A percentile compares a stretch with the other conserved stretches of the same genome.
Conservation (phyloP, 1,284 basidiomycete species). For the Pseudozyma sp. region DNA sequence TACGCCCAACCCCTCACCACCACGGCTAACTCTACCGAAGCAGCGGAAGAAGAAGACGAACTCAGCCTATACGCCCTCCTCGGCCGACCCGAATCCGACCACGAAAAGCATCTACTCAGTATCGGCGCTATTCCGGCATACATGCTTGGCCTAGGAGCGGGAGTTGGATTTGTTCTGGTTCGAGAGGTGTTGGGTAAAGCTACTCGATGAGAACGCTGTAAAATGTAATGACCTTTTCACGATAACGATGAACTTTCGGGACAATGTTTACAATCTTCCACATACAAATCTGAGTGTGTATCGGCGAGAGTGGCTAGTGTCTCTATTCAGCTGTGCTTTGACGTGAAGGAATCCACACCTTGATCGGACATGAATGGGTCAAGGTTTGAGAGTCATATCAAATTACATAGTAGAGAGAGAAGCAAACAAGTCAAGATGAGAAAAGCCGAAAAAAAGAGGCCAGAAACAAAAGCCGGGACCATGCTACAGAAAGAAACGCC, state of each 20-base stretch:
- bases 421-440: too few species aligned
- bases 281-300: too few species aligned
- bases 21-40: not conserved
- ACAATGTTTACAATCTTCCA: too few species aligned
- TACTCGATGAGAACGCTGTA: not conserved
- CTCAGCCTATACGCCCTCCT: conserved; percentile 28
- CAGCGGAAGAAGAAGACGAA: conserved; percentile 17
- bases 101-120: conserved; percentile 25
- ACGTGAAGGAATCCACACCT: too few species aligned
- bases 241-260: too few species aligned
- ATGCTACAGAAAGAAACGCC: not conserved
- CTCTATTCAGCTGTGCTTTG: too few species aligned
- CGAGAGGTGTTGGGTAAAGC: conserved; percentile 35
- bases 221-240: not conserved
- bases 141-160: conserved; percentile 54
- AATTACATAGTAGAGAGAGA: too few species aligned
- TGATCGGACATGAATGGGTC: too few species aligned
- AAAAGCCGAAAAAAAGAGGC: too few species aligned
- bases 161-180: conserved; percentile 54
- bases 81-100: conserved; percentile 21
- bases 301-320: too few species aligned
- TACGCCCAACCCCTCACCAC: conserved; percentile 13
- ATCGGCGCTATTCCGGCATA: conserved; percentile 58
- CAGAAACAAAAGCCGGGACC: too few species aligned
- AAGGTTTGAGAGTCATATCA: too few species aligned